Conservation (phyloP, 192 early-diverging fungal species). For the Rhizophagus clarus region DNA sequence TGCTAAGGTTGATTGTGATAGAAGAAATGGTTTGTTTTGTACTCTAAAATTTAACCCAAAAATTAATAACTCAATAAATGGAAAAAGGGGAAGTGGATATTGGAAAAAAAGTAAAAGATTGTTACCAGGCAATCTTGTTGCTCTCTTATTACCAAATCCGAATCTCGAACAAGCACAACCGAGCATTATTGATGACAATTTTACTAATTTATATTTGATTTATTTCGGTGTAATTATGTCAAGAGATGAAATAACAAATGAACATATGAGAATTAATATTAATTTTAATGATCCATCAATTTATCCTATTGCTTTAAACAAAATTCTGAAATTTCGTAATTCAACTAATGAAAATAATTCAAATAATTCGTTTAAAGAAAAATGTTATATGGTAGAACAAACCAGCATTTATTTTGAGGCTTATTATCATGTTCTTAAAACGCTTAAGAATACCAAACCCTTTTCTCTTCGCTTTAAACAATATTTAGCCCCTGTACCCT, state of each 20-base stretch:
- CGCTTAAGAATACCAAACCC: conserved; percentile 37
- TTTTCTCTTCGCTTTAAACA: conserved; percentile 40
- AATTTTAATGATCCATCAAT: conserved; percentile 37
- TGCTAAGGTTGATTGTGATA: conserved; percentile 31
- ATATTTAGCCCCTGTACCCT: conserved; percentile 37
- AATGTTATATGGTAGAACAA: conserved; percentile 43
- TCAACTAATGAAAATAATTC: not conserved
- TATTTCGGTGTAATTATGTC: conserved; percentile 41
- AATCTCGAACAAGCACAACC: not conserved
- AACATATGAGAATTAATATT: conserved; percentile 32
- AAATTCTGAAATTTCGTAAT: not conserved
- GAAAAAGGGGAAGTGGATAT: conserved; percentile 38
- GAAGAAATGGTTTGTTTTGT: conserved; percentile 28
- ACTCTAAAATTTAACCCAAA: conserved; percentile 35
- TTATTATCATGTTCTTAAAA: conserved; percentile 41
- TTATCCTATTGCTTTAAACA: conserved; percentile 27
- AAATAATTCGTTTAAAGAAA: not conserved
- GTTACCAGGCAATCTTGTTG: conserved; percentile 47
- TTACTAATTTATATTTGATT: not conserved
- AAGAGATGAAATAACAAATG: conserved; percentile 25
- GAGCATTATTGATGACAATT: not conserved
- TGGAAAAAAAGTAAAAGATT: conserved; percentile 50
- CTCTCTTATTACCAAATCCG: conserved; percentile 35
- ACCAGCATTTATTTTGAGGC: conserved; percentile 39
- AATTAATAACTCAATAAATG: not conserved